phyloP scores from a whole-genome alignment of 345 rosid species.

The Eutrema yunnanense region DNA sequence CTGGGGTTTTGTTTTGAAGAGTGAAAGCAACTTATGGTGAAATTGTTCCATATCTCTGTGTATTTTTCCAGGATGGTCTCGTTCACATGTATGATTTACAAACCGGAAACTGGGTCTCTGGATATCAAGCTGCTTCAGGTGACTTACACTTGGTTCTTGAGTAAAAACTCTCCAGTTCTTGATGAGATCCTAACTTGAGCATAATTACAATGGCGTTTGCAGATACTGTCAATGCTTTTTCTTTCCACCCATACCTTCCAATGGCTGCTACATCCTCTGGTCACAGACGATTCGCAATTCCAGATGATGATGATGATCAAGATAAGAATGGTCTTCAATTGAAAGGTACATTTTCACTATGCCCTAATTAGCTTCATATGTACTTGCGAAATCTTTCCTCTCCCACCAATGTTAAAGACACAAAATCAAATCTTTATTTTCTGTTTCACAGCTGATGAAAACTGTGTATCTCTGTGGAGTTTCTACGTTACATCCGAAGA shows the following conservation, averaged over 20 bases:
- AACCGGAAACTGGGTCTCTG: slow-evolving; percentile 79
- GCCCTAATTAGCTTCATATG: background rate
- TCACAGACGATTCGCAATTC: slow-evolving; percentile 66
- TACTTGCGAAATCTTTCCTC: background rate
- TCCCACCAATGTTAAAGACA: background rate
- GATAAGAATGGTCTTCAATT: slow-evolving; percentile 34
- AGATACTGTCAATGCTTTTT: slow-evolving; percentile 84
- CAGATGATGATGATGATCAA: slow-evolving; percentile 48
- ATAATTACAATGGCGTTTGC: background rate
- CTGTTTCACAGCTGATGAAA: slow-evolving; percentile 42
- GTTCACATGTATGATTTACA: slow-evolving; percentile 92
- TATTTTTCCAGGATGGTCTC: slow-evolving; percentile 61
- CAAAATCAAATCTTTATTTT: background rate
- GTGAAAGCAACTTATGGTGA: background rate
- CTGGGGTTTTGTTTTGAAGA: background rate
- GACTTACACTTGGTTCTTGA: background rate
- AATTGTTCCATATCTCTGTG: background rate
- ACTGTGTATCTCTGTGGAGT: slow-evolving; percentile 76
- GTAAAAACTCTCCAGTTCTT: background rate
- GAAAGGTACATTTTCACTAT: slow-evolving; percentile 37
- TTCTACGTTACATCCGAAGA: slow-evolving; percentile 46
- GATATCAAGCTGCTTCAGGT: slow-evolving; percentile 95
- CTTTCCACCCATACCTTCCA: slow-evolving; percentile 88
- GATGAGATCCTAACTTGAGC: background rate
- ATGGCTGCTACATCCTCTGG: slow-evolving; percentile 96